Conservation (phyloP, 208 protist species). For the Acanthamoeba castellanii region DNA sequence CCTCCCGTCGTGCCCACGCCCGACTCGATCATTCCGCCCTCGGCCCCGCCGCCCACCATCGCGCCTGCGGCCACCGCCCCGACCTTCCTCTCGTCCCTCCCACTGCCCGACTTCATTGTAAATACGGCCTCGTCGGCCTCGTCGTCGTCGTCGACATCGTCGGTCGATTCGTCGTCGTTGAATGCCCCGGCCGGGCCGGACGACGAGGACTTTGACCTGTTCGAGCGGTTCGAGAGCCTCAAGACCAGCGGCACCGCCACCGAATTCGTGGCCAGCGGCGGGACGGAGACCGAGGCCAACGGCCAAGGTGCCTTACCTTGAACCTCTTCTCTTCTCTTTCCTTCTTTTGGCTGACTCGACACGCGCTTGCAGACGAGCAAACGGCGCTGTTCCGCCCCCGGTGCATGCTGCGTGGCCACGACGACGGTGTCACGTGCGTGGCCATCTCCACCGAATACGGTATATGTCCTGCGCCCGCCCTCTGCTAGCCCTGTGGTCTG, state of each 20-base stretch:
- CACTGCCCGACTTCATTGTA: constrained; percentile 73
- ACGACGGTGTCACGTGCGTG: constrained; percentile 52
- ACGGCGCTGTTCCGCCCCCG: background rate
- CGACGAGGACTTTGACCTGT: constrained; percentile 47
- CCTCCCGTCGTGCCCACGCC: background rate
- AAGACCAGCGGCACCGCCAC: background rate
- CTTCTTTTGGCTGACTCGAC: background rate
- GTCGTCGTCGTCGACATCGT: background rate
- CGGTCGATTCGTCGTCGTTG: background rate
- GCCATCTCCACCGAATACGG: constrained; percentile 55
- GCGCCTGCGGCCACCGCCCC: constrained; percentile 42
- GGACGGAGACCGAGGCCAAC: background rate
- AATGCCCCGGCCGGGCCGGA: background rate
- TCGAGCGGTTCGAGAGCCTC: constrained; percentile 51
- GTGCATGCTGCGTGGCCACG: constrained; percentile 53
- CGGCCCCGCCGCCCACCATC: background rate
- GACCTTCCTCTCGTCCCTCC: constrained; percentile 47
- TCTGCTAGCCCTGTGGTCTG: background rate
- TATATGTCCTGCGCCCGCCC: background rate
- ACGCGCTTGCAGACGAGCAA: background rate
- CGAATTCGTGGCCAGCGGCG: background rate
- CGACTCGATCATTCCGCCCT: background rate
- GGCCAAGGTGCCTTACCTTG: background rate
- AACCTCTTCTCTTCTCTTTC: background rate
- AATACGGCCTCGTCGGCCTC: background rate